Base-by-base conservation (phyloP, 2,329 filamentous ascomycete genomes). In the Raffaelea albimanens region DNA sequence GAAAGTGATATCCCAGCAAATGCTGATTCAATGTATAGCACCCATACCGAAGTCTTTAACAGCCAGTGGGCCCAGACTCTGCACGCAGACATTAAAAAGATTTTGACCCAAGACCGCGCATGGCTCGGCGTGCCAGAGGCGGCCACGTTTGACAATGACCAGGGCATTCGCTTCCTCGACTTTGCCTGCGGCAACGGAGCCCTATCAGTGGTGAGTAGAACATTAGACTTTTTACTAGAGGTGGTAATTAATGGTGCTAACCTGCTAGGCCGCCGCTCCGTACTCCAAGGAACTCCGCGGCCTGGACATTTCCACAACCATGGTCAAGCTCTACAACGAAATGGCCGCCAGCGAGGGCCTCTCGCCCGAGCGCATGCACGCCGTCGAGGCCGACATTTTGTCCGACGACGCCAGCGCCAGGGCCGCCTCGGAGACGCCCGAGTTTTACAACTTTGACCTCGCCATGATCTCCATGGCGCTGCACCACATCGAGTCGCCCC, bases 261-360 rank as follows among this genome's bases (percentile, higher is more conserved):
- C 13, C 2, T 7, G 3, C 2, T 13, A 50, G 44, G 39, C 40
- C 5, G 46, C 52, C 2, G 38, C 46, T 1, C 48, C 52, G 2
- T 50, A 46, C 14, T 50, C 45, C 2, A 14, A 43, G 1, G 45
- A 44, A 5, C 29, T 58, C 11, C 55, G 56, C 14, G 58, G 56
- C 20, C 45, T 58, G 5, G 55, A 59, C 48, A 54, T 58, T 19
- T 56, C 56, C 7, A 43, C 54, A 10, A 44, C 46, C 49, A 59
- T 58, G 58, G 55, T 56, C 19, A 42, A 52, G 34, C 45, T 36
- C 23, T 58, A 57, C 49, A 58, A 58, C 49, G 47, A 50, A 5
- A 13, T 45, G 1, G 52, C 52, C 1, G 31, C 34, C n/a, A 39
- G 34, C 8, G 43, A 50, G 0, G 48, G 51, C 2, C 18, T 52